Evolutionary conservation across 352 stramenopile species (phyloP).

Genomic region (Globisporangium barbulae): DNA sequence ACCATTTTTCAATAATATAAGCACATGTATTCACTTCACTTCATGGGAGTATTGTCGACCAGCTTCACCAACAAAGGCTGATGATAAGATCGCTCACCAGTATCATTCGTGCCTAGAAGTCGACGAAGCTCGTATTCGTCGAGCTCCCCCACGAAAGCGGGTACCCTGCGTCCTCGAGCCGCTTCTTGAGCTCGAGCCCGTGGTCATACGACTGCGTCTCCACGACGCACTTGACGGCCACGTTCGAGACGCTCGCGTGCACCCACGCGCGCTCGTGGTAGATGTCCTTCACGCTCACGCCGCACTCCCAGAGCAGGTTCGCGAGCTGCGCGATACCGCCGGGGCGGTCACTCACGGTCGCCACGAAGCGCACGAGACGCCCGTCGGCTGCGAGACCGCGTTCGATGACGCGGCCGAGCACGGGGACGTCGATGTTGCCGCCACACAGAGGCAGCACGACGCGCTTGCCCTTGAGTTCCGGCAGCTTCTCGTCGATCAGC

Average conservation of each 20-base stretch:
- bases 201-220: conserved; percentile 95
- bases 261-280: conserved; percentile 97
- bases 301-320: conserved; percentile 85
- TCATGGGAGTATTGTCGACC: not conserved
- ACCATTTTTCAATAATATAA: conserved; percentile 3
- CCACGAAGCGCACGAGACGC: conserved; percentile 95
- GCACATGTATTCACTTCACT: not conserved
- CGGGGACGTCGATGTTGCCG: conserved; percentile 97
- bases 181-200: conserved; percentile 83
- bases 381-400: conserved; percentile 95
- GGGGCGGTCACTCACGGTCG: conserved; percentile 95
- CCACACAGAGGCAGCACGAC: conserved; percentile 96
- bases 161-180: conserved; percentile 85
- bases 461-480: conserved; percentile 92
- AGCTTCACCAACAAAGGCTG: not conserved
- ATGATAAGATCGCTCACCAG: not conserved
- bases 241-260: conserved; percentile 93
- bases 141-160: conserved; percentile 78
- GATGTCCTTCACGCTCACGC: conserved; percentile 96
- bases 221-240: conserved; percentile 95
- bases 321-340: conserved; percentile 93
- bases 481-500: conserved; percentile 92
- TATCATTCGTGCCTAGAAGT: conserved; percentile 11
- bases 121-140: conserved; percentile 24
- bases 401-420: conserved; percentile 95